Percentiles rank a stretch among this genome's conserved stretches.
Conservation (phyloP, 2,329 filamentous ascomycete species). For the Byssochlamys sp. region DNA sequence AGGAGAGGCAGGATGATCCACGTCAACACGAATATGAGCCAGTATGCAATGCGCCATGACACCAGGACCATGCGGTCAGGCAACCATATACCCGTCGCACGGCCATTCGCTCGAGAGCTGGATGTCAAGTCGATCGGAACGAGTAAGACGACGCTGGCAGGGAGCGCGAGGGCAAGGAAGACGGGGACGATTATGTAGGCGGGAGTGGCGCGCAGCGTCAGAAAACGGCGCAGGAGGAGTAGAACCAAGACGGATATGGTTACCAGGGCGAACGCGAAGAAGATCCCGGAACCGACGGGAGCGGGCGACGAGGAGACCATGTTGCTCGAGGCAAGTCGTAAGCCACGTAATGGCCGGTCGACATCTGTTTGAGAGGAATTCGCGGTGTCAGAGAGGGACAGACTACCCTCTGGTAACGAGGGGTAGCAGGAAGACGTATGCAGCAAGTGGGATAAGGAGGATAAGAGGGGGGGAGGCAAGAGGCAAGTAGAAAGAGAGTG, state of each 20-base stretch:
- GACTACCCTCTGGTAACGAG: background rate
- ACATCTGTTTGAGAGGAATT: background rate
- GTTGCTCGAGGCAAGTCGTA: background rate
- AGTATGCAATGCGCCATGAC: conserved; percentile 90
- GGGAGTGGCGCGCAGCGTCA: conserved; percentile 81
- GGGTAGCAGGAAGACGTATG: background rate
- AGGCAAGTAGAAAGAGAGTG: background rate
- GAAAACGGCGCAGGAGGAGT: conserved; percentile 76
- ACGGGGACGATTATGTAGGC: conserved; percentile 83
- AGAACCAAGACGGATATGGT: conserved; percentile 67
- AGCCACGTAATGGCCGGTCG: background rate
- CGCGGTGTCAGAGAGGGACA: background rate
- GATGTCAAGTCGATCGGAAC: conserved; percentile 94
- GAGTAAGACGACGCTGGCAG: conserved; percentile 79
- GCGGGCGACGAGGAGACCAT: conserved; percentile 24
- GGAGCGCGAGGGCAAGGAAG: conserved; percentile 89
- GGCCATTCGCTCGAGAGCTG: conserved; percentile 63
- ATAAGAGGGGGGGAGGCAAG: background rate
- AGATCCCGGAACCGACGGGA: conserved; percentile 68
- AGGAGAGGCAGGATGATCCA: conserved; percentile 90
- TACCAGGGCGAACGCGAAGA: conserved; percentile 63
- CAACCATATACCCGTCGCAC: conserved; percentile 75
- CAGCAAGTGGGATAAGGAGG: background rate
- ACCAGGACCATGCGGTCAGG: conserved; percentile 68
- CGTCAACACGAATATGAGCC: conserved; percentile 88